These are phyloP conservation scores for Gigaspora rosea DNA, from an alignment of 192 early-diverging fungal species.

Conservation along the genomic window DNA sequence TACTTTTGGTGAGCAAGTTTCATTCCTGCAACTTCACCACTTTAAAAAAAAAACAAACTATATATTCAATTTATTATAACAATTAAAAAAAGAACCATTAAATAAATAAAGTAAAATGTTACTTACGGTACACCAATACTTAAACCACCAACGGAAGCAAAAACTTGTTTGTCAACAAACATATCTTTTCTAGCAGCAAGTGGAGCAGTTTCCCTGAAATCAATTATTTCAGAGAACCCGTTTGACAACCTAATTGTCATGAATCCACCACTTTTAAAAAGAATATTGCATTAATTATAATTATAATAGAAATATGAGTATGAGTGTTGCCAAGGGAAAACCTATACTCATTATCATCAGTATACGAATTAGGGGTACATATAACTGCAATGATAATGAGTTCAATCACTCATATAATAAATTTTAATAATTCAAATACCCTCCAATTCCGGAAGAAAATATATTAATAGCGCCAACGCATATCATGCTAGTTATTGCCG, in stretches of 20 bases:
- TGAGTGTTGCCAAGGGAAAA: not conserved
- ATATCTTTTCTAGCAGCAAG: conserved; percentile 72
- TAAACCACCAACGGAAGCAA: conserved; percentile 72
- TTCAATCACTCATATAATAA: too few species aligned
- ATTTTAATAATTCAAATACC: conserved; percentile 32
- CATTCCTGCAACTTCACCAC: conserved; percentile 88
- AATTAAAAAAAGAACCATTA: not conserved
- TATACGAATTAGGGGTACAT: too few species aligned
- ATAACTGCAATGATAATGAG: too few species aligned
- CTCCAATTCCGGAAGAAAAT: conserved; percentile 89
- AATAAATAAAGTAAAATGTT: not conserved
- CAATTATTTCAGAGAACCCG: conserved; percentile 67
- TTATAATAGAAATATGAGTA: not conserved
- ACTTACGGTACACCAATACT: conserved; percentile 76
- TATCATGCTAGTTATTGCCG: conserved; percentile 80
- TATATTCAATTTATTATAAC: conserved; percentile 25
- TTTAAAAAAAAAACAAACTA: conserved; percentile 29
- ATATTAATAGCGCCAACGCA: conserved; percentile 86
- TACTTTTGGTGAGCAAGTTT: conserved; percentile 72
- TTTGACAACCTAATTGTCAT: conserved; percentile 75
- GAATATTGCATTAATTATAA: not conserved
- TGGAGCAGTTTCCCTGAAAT: conserved; percentile 90
- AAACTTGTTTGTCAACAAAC: conserved; percentile 72
- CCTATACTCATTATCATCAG: too few species aligned
- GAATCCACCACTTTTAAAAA: conserved; percentile 77